Percentiles rank a stretch among this genome's conserved stretches.
Conservation (phyloP, 148 eudicot genomes). For the Oxyria digyna region DNA sequence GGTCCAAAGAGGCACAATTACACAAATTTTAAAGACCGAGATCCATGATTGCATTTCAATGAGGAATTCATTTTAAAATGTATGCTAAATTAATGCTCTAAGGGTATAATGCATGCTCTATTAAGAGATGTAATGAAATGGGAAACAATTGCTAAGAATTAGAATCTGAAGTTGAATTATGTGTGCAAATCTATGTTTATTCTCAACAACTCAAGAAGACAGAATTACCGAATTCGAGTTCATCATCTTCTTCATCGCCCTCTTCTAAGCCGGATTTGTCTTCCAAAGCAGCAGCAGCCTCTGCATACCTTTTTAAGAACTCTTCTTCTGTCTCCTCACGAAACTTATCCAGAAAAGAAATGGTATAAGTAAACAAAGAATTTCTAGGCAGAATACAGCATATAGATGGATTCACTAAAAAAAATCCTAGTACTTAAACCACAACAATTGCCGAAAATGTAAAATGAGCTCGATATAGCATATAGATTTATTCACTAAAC, state of each 20-base stretch:
- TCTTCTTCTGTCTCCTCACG: conserved; percentile 80
- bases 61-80: neutral
- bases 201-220: neutral
- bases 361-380: neutral
- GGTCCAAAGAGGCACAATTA: neutral
- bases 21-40: neutral
- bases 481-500: neutral
- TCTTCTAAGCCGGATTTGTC: conserved; percentile 45
- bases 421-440: neutral
- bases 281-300: conserved; percentile 62
- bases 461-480: neutral
- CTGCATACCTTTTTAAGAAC: conserved; percentile 64
- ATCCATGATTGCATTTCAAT: neutral
- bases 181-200: neutral
- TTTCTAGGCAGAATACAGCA: neutral
- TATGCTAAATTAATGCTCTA: neutral
- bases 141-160: neutral
- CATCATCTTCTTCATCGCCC: conserved; percentile 46
- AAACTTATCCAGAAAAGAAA: conserved; percentile 38
- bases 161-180: neutral
- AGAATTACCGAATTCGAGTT: conserved; percentile 50
- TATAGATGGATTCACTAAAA: neutral
- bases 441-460: neutral
- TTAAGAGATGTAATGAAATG: neutral
- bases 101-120: neutral